phyloP scores from a whole-genome alignment of 2,329 filamentous ascomycete species.

The Exophiala xenobiotica region DNA sequence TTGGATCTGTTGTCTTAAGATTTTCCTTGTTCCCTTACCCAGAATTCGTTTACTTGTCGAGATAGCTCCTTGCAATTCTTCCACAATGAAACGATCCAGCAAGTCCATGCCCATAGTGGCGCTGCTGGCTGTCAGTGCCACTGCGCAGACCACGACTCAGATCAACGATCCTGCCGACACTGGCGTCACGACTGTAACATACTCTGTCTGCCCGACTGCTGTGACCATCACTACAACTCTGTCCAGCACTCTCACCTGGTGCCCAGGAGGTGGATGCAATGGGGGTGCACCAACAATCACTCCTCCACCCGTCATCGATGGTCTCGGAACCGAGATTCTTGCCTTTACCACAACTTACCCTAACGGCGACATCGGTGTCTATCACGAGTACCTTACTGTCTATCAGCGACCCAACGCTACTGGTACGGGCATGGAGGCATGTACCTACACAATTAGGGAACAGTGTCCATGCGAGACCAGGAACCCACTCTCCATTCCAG shows the following conservation, averaged over 20 bases:
- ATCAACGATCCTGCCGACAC: slow-evolving; percentile 21
- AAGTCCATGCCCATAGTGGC: slow-evolving; percentile 21
- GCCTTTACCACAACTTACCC: slow-evolving; percentile 28
- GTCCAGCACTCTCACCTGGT: slow-evolving; percentile 29
- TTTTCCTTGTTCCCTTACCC: slow-evolving; percentile 9
- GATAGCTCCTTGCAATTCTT: too few relatives aligned
- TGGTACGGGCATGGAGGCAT: slow-evolving; percentile 26
- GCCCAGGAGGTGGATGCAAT: slow-evolving; percentile 22
- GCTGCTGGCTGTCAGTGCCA: slow-evolving; percentile 23
- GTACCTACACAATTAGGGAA: slow-evolving; percentile 37
- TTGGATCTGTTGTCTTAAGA: slow-evolving; percentile 13
- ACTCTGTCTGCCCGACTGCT: slow-evolving; percentile 29
- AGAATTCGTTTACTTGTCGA: too few relatives aligned
- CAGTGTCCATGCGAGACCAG: slow-evolving; percentile 30
- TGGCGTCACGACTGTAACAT: slow-evolving; percentile 23
- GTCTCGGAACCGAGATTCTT: slow-evolving; percentile 19
- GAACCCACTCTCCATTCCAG: slow-evolving; percentile 18
- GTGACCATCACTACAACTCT: slow-evolving; percentile 29
- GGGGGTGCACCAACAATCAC: slow-evolving; percentile 24
- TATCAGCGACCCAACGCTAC: slow-evolving; percentile 30
- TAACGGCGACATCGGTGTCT: slow-evolving; percentile 25
- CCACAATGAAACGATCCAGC: slow-evolving; percentile 22
- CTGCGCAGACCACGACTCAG: slow-evolving; percentile 27
- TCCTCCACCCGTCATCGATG: slow-evolving; percentile 7
- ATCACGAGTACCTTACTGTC: slow-evolving; percentile 31